Conservation (phyloP, 169 alveolate genomes). For the Perkinsus chesapeaki region DNA sequence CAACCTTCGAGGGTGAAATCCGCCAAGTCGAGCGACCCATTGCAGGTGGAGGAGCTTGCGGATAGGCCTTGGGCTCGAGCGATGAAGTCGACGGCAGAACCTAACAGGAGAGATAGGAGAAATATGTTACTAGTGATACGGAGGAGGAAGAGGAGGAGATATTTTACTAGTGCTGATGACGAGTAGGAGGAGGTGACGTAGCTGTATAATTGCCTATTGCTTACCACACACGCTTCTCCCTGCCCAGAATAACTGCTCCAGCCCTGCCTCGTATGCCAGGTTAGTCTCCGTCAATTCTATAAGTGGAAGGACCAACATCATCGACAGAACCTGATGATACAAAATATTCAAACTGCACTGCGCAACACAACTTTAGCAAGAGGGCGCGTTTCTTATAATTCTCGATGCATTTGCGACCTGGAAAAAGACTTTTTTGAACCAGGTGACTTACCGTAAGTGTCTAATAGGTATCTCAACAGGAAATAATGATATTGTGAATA, state of each 20-base stretch:
- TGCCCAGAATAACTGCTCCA: constrained; percentile 48
- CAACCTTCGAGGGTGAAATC: not conserved
- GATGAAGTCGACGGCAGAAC: not conserved
- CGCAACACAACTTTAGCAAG: no score
- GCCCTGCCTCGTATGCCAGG: constrained; percentile 39
- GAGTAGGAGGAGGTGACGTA: not conserved
- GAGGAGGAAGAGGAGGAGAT: not conserved
- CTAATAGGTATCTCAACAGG: no score
- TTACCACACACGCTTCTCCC: constrained; percentile 25
- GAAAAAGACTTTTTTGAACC: no score
- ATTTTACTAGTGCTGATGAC: not conserved
- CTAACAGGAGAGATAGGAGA: not conserved
- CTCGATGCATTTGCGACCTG: no score
- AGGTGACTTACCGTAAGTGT: no score
- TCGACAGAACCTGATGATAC: constrained; percentile 22
- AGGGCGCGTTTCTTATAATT: no score
- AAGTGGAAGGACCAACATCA: constrained; percentile 54
- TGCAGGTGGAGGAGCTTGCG: not conserved
- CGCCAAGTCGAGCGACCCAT: not conserved
- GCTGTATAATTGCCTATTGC: not conserved
- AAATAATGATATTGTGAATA: no score
- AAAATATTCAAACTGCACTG: not conserved
- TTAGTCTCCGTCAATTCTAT: constrained; percentile 36
- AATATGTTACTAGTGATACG: no score
- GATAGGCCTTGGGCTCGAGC: not conserved